A percentile compares a stretch with the other conserved stretches of the same genome.
Conservation (phyloP, 1,284 basidiomycete genomes). For the Fomitopsis pinicola region DNA sequence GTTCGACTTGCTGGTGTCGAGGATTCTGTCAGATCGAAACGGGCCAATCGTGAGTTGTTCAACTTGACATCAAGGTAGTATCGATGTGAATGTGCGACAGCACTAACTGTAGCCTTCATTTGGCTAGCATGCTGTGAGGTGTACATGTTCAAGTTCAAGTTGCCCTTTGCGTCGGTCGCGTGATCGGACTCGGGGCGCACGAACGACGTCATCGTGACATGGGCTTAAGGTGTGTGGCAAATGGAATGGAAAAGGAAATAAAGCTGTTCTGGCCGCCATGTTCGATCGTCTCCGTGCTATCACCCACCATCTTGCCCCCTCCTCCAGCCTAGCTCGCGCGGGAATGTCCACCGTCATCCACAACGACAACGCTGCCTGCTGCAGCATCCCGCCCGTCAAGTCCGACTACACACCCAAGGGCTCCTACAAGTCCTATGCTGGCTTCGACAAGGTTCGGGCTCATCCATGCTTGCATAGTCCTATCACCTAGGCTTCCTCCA, state of each 20-base stretch:
- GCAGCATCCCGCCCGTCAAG: constrained; percentile 50
- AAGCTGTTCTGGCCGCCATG: constrained; percentile 27
- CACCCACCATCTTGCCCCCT: constrained; percentile 24
- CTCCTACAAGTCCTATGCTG: constrained; percentile 36
- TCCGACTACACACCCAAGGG: constrained; percentile 52
- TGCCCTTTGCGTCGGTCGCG: too few relatives aligned
- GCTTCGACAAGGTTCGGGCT: constrained; percentile 29
- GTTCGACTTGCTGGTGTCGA: too few relatives aligned
- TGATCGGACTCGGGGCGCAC: background rate
- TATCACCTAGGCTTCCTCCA: background rate
- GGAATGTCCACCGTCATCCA: constrained; percentile 40
- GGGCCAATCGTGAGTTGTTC: too few relatives aligned
- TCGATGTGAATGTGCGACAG: too few relatives aligned
- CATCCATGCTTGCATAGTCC: background rate
- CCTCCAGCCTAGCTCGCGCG: constrained; percentile 29
- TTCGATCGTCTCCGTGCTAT: constrained; percentile 38
- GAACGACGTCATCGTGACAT: background rate
- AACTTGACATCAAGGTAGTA: too few relatives aligned
- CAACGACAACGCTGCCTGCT: constrained; percentile 58
- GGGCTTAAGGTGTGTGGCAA: background rate
- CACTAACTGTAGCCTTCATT: too few relatives aligned
- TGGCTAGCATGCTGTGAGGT: too few relatives aligned
- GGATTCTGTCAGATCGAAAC: too few relatives aligned
- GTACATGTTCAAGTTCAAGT: too few relatives aligned
- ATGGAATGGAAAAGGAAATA: background rate